These are phyloP conservation scores for Orbilia quercus DNA, from an alignment of 2,329 filamentous ascomycete genomes.

Conservation along the genomic window DNA sequence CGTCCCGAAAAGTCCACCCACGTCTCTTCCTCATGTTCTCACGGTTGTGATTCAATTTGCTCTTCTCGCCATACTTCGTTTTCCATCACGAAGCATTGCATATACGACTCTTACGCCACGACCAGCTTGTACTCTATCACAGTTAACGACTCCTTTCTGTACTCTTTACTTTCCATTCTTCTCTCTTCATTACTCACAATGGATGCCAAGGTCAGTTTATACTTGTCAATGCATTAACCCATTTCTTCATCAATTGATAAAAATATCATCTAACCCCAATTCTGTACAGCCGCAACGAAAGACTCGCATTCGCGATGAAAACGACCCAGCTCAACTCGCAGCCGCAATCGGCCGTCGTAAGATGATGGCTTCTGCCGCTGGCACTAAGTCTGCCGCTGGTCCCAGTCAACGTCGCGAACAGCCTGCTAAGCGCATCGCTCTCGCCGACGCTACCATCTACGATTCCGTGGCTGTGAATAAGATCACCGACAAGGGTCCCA, in stretches of 20 bases:
- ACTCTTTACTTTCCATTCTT: constrained; percentile 3
- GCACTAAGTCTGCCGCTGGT: constrained; percentile 24
- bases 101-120: constrained; percentile 22
- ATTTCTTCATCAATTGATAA: constrained; percentile 2
- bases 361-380: constrained; percentile 38
- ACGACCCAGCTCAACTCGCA: constrained; percentile 30
- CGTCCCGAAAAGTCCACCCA: constrained; percentile 8
- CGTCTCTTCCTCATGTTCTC: constrained; percentile 28
- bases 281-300: constrained; percentile 23
- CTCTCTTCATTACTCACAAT: constrained; percentile 17
- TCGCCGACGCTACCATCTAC: constrained; percentile 40
- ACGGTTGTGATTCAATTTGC: constrained; percentile 46
- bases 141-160: constrained; percentile 16
- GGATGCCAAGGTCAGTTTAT: constrained; percentile 39
- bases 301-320: constrained; percentile 50
- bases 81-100: constrained; percentile 10
- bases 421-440: constrained; percentile 44
- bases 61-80: constrained; percentile 54
- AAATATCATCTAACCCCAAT: not conserved
- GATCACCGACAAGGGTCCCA: constrained; percentile 18
- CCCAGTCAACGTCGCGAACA: constrained; percentile 39
- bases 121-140: constrained; percentile 36
- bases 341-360: constrained; percentile 38
- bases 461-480: constrained; percentile 27
- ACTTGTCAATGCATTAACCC: not conserved